Conservation (phyloP, 2,329 filamentous ascomycete genomes). For the Aspergillus neoniger region DNA sequence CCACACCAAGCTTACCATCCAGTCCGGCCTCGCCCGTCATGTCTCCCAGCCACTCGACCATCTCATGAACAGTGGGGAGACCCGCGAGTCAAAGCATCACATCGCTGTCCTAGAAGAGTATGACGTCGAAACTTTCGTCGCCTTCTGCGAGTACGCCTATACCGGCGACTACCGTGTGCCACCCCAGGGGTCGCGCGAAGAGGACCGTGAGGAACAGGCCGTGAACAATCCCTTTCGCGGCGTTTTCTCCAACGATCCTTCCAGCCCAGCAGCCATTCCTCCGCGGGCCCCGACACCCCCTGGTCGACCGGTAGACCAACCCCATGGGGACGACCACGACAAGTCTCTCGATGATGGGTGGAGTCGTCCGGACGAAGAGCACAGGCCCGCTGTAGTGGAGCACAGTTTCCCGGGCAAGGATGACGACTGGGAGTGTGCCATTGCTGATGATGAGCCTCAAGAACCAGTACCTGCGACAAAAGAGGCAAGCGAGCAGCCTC, state of each 20-base stretch:
- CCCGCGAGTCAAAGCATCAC: conserved; percentile 47
- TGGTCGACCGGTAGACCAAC: background rate
- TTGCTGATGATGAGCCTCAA: conserved; percentile 12
- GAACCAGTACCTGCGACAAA: background rate
- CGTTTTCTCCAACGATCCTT: conserved; percentile 18
- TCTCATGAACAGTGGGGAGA: conserved; percentile 50
- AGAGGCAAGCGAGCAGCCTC: conserved; percentile 6
- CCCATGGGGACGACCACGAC: background rate
- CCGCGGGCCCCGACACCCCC: conserved; percentile 7
- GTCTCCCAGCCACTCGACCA: conserved; percentile 47
- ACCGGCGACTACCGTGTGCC: conserved; percentile 50
- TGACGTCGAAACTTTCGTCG: conserved; percentile 52
- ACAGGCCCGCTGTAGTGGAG: background rate
- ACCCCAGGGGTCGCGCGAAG: conserved; percentile 25
- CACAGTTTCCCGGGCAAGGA: background rate
- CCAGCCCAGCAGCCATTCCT: conserved; percentile 2
- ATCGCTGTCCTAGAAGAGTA: conserved; percentile 49
- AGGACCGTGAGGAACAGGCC: conserved; percentile 18
- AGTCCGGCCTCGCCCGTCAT: conserved; percentile 47
- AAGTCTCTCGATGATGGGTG: conserved; percentile 1
- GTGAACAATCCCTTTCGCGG: conserved; percentile 20
- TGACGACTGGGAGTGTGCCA: conserved; percentile 8
- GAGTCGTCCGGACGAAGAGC: background rate
- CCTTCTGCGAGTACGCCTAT: conserved; percentile 54
- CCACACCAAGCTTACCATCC: conserved; percentile 50